A percentile compares a stretch with the other conserved stretches of the same genome.
Evolutionary conservation across 192 early-diverging fungal species (phyloP).

Genomic region (Phycomyces blakesleeanus): DNA sequence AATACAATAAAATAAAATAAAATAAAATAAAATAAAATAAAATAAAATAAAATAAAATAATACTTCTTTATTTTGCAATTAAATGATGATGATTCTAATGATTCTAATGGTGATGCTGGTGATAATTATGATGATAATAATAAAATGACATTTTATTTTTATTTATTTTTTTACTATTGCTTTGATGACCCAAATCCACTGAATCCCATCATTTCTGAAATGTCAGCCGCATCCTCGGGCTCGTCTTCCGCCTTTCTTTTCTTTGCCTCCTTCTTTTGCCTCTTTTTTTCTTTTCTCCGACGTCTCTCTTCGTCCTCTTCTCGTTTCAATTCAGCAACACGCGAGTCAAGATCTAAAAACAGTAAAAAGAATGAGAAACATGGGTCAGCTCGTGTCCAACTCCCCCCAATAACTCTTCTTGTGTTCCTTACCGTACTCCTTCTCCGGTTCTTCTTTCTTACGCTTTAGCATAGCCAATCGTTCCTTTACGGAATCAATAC

Average conservation of each 20-base stretch:
- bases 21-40: too few relatives aligned
- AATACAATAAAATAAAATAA: too few relatives aligned
- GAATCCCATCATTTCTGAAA: slow-evolving; percentile 77
- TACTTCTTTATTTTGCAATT: too few relatives aligned
- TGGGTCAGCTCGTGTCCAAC: neutral
- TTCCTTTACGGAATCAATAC: slow-evolving; percentile 69
- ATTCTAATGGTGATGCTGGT: too few relatives aligned
- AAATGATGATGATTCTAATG: too few relatives aligned
- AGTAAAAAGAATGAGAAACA: neutral
- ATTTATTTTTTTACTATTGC: slow-evolving; percentile 16
- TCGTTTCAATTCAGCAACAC: slow-evolving; percentile 59
- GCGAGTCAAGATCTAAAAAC: slow-evolving; percentile 59
- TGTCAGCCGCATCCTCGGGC: slow-evolving; percentile 52
- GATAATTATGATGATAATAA: too few relatives aligned
- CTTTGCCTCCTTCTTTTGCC: slow-evolving; percentile 51
- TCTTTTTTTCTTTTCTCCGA: slow-evolving; percentile 52
- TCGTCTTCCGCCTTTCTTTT: slow-evolving; percentile 36
- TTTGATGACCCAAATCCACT: slow-evolving; percentile 56
- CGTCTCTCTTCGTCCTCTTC: slow-evolving; percentile 67
- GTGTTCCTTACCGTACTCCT: slow-evolving; percentile 47
- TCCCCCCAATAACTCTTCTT: slow-evolving; percentile 3
- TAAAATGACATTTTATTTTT: neutral
- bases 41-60: too few relatives aligned
- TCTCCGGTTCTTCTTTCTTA: slow-evolving; percentile 54
- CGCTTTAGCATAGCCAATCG: slow-evolving; percentile 68